A percentile compares a stretch with the other conserved stretches of the same genome.
Evolutionary conservation across 768 basidiomycete species (phyloP).

Genomic region (Phylloporus arenicola): DNA sequence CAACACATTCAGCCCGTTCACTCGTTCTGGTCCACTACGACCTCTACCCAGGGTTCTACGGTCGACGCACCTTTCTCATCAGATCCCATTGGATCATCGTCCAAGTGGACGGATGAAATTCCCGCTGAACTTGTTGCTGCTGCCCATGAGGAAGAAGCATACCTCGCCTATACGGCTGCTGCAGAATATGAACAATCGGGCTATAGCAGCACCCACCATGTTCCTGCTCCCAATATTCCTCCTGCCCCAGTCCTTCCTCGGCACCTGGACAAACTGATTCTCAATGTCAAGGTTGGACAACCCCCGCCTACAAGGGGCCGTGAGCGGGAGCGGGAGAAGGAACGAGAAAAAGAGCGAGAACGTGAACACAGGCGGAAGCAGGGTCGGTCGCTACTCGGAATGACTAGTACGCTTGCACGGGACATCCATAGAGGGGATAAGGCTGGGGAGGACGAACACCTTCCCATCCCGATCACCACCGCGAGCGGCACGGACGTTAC

Average conservation of each 20-base stretch:
- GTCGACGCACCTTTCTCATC: constrained; percentile 20
- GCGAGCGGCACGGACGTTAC: constrained; percentile 37
- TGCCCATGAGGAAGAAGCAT: constrained; percentile 78
- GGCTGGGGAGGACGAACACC: constrained; percentile 17
- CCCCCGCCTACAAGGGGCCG: constrained; percentile 31
- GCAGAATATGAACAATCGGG: constrained; percentile 31
- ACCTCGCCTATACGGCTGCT: constrained; percentile 40
- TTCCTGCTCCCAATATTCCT: constrained; percentile 74
- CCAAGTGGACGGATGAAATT: constrained; percentile 72
- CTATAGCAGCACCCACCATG: constrained; percentile 33
- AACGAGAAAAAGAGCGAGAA: constrained; percentile 32
- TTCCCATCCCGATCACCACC: constrained; percentile 33
- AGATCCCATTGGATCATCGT: constrained; percentile 27
- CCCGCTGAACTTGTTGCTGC: constrained; percentile 76
- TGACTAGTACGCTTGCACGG: constrained; percentile 31
- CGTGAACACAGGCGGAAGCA: constrained; percentile 28
- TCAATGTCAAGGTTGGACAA: constrained; percentile 50
- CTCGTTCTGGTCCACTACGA: constrained; percentile 42
- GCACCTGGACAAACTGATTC: constrained; percentile 89
- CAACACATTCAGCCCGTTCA: constrained; percentile 27
- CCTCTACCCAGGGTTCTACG: constrained; percentile 30
- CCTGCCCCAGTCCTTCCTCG: constrained; percentile 84
- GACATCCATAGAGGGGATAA: constrained; percentile 24
- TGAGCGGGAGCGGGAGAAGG: constrained; percentile 33
- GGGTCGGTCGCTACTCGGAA: constrained; percentile 31